Evolutionary conservation across 257 asterid genomes (phyloP).

Genomic region (Jacaranda copaia): DNA sequence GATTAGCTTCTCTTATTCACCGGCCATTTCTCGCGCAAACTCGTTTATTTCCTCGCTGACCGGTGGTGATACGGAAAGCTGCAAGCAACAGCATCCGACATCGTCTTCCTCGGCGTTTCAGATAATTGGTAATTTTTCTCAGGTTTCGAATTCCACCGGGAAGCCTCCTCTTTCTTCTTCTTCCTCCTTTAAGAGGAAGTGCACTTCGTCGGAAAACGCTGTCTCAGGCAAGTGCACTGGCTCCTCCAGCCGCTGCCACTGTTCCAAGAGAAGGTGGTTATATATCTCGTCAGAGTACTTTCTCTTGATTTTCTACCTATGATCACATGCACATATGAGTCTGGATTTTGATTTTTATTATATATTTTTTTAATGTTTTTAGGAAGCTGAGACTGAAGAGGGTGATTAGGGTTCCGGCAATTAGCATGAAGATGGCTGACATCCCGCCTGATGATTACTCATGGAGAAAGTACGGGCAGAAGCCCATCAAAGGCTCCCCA

Average conservation of each 20-base stretch:
- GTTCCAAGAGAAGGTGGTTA: conserved; percentile 81
- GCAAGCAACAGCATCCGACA: conserved; percentile 42
- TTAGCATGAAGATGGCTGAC: conserved; percentile 91
- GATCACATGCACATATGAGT: background rate
- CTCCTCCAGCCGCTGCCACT: conserved; percentile 79
- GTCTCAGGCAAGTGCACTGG: conserved; percentile 84
- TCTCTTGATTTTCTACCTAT: background rate
- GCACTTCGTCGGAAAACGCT: conserved; percentile 69
- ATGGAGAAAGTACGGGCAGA: conserved; percentile 98
- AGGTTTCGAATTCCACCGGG: conserved; percentile 61
- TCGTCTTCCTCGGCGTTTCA: conserved; percentile 60
- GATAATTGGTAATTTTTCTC: conserved; percentile 53
- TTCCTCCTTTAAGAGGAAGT: conserved; percentile 70
- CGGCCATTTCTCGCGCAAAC: conserved; percentile 55
- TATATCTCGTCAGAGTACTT: background rate
- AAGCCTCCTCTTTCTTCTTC: conserved; percentile 84
- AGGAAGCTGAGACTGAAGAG: conserved; percentile 76
- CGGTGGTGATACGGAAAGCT: conserved; percentile 53
- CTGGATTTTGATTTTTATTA: background rate
- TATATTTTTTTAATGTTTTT: background rate
- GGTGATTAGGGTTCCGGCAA: conserved; percentile 84
- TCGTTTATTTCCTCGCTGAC: conserved; percentile 68
- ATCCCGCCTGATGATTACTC: conserved; percentile 97
- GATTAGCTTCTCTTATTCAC: conserved; percentile 67
- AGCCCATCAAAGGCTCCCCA: conserved; percentile 99